phyloP scores from a whole-genome alignment of 2,329 filamentous ascomycete species.

The Cladosporium sp. region DNA sequence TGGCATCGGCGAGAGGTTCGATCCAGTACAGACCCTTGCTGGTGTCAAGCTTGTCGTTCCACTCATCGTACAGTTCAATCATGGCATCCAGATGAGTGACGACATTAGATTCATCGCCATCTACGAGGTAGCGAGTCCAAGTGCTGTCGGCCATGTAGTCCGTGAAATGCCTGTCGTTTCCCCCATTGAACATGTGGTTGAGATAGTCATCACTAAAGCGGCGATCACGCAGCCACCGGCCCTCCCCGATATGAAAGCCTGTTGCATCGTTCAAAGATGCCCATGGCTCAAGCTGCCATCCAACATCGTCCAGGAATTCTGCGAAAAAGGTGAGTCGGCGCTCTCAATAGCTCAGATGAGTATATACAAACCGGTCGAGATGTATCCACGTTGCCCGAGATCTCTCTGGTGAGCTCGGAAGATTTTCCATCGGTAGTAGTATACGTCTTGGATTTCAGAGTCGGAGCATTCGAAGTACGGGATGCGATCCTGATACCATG shows the following conservation, averaged over 20 bases:
- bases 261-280: constrained; percentile 42
- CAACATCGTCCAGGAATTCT: constrained; percentile 42
- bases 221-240: constrained; percentile 42
- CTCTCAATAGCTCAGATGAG: too few relatives aligned
- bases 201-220: constrained; percentile 42
- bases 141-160: constrained; percentile 40
- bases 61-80: constrained; percentile 35
- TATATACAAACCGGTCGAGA: constrained; percentile 32
- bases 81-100: constrained; percentile 32
- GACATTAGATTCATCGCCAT: constrained; percentile 34
- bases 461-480: constrained; percentile 39
- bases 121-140: constrained; percentile 39
- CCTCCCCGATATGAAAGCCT: constrained; percentile 41
- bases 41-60: constrained; percentile 36
- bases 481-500: constrained; percentile 37
- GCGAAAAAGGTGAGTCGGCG: not conserved
- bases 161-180: constrained; percentile 40
- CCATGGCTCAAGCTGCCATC: constrained; percentile 40
- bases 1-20: constrained; percentile 41
- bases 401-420: constrained; percentile 43
- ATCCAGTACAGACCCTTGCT: constrained; percentile 41
- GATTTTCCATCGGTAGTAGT: constrained; percentile 44
- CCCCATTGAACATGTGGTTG: constrained; percentile 38
- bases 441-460: constrained; percentile 36
- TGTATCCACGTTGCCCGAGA: constrained; percentile 38